These are phyloP conservation scores for Aspergillus fijiensis DNA, from an alignment of 2,329 filamentous ascomycete species.

Conservation along the genomic window DNA sequence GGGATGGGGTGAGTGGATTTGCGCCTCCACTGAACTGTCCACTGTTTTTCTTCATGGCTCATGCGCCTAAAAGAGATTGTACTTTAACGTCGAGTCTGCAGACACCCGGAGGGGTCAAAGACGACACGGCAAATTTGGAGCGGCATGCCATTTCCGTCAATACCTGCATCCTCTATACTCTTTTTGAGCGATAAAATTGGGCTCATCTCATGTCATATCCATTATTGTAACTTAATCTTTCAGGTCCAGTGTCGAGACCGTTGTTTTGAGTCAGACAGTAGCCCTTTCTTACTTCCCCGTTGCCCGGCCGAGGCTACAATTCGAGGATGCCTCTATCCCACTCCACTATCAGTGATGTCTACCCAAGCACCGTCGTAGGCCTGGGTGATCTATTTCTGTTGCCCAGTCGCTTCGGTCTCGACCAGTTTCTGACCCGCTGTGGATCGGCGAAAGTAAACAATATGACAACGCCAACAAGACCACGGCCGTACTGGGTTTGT, in stretches of 20 bases:
- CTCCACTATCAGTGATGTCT: neutral
- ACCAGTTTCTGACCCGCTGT: slow-evolving; percentile 3
- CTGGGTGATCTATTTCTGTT: neutral
- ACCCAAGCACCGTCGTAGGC: neutral
- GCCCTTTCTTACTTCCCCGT: neutral
- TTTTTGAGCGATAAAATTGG: neutral
- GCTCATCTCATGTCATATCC: no score
- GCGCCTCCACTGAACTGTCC: neutral
- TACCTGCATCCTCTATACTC: neutral
- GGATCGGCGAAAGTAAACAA: neutral
- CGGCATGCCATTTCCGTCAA: neutral
- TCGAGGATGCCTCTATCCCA: neutral
- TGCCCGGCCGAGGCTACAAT: neutral
- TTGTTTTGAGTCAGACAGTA: neutral
- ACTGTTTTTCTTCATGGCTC: neutral
- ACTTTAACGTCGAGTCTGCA: slow-evolving; percentile 6
- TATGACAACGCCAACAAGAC: neutral
- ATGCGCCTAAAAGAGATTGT: neutral
- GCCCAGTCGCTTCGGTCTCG: neutral
- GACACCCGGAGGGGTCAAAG: neutral
- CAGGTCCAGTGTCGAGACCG: neutral
- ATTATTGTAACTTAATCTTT: neutral
- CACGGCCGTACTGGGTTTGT: slow-evolving; percentile 49
- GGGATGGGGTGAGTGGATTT: neutral
- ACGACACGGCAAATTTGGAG: neutral